These are phyloP conservation scores for Umbelopsis ramanniana DNA, from an alignment of 192 early-diverging fungal species.

Conservation along the genomic window DNA sequence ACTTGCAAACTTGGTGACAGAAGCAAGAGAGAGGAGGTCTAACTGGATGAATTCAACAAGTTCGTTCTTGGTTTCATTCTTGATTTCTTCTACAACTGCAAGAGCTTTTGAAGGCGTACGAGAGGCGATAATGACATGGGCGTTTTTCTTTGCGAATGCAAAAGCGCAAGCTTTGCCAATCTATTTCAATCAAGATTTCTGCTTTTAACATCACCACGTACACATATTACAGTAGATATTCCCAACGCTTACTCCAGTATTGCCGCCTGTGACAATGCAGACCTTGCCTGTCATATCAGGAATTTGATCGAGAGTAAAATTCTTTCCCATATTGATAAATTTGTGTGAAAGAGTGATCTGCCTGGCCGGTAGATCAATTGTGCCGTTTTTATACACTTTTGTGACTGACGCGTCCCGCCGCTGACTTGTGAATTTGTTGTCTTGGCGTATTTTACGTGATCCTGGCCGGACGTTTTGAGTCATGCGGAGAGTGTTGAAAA, in stretches of 20 bases:
- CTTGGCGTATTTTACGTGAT: too few relatives aligned
- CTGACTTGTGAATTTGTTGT: too few relatives aligned
- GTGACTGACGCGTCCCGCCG: too few relatives aligned
- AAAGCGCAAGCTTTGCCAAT: constrained; percentile 34
- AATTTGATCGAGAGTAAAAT: constrained; percentile 34
- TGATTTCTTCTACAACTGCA: constrained; percentile 28
- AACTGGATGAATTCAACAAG: constrained; percentile 32
- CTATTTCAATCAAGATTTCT: neutral
- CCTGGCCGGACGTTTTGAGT: too few relatives aligned
- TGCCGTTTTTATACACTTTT: too few relatives aligned
- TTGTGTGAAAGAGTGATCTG: too few relatives aligned
- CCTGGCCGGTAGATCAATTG: too few relatives aligned
- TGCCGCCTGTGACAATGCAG: constrained; percentile 54
- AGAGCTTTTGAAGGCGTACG: constrained; percentile 24
- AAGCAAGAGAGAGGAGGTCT: constrained; percentile 40
- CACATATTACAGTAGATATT: too few relatives aligned
- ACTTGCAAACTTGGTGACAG: constrained; percentile 43
- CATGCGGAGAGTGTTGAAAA: too few relatives aligned
- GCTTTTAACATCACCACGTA: too few relatives aligned
- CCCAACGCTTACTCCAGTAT: constrained; percentile 39
- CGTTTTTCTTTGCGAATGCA: constrained; percentile 35
- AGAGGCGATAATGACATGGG: constrained; percentile 29
- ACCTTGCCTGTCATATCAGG: constrained; percentile 49
- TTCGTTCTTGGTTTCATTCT: constrained; percentile 24
- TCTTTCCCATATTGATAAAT: neutral